These are phyloP conservation scores for Aegilops bicornis DNA, from an alignment of 176 grass and related monocot species.

Conservation along the genomic window DNA sequence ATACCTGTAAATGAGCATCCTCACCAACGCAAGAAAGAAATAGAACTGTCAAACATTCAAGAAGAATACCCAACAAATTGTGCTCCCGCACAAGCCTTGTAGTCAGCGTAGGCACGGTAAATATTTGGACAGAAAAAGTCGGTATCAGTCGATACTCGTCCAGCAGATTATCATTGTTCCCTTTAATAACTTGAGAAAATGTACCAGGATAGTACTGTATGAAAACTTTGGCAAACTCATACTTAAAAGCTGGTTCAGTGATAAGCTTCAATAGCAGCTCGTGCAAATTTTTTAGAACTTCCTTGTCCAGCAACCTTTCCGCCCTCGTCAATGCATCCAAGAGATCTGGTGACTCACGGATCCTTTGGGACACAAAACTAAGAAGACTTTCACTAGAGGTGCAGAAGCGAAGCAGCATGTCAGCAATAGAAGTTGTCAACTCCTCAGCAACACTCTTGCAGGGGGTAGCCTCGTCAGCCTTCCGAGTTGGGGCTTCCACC, in stretches of 20 bases:
- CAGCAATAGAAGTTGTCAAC: conserved; percentile 56
- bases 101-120: conserved; percentile 81
- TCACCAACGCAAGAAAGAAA: conserved; percentile 72
- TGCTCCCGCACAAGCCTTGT: conserved; percentile 73
- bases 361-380: conserved; percentile 72
- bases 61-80: conserved; percentile 71
- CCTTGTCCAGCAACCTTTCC: conserved; percentile 75
- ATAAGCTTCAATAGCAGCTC: conserved; percentile 90
- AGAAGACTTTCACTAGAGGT: conserved; percentile 81
- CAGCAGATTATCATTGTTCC: conserved; percentile 37
- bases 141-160: conserved; percentile 65
- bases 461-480: background rate
- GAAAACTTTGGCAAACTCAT: conserved; percentile 84
- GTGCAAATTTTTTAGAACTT: conserved; percentile 74
- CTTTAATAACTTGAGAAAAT: conserved; percentile 67
- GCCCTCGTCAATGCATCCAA: conserved; percentile 57
- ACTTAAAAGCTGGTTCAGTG: conserved; percentile 88
- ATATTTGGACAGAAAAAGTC: conserved; percentile 95
- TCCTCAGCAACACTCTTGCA: conserved; percentile 44
- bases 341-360: conserved; percentile 51
- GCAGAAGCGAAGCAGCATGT: conserved; percentile 83
- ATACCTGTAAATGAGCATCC: conserved; percentile 79
- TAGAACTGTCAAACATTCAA: conserved; percentile 73
- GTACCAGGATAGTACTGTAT: conserved; percentile 67
- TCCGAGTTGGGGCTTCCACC: conserved; percentile 22